These are phyloP conservation scores for Citrus inodora DNA, from an alignment of 345 rosid genomes.

Conservation along the genomic window DNA sequence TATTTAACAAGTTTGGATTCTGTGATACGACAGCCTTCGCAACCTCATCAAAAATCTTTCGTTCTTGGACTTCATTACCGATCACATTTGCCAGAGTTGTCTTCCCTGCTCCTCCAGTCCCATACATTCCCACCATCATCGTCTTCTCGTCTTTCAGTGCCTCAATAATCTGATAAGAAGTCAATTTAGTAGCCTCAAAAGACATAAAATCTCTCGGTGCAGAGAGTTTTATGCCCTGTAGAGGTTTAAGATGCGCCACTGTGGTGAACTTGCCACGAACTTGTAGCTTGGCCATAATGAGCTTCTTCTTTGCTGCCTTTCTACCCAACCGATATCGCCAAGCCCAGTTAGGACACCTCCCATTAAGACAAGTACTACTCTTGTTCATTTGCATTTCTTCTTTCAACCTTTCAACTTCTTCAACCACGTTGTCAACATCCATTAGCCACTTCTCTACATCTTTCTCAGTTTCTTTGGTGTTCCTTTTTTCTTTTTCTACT, in stretches of 20 bases:
- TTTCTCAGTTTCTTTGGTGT: background rate
- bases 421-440: background rate
- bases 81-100: slow-evolving; percentile 3
- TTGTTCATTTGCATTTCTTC: background rate
- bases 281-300: background rate
- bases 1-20: background rate
- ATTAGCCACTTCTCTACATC: background rate
- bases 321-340: background rate
- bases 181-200: background rate
- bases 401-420: background rate
- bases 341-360: background rate
- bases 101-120: slow-evolving; percentile 12
- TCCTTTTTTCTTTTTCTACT: background rate
- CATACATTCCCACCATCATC: slow-evolving; percentile 13
- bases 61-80: background rate
- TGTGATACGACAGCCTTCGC: background rate
- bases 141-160: background rate
- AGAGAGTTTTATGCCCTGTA: background rate
- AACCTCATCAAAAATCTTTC: slow-evolving; percentile 10
- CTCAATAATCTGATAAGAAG: background rate
- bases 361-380: background rate
- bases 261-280: background rate
- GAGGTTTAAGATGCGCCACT: background rate
- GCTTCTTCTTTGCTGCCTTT: background rate
- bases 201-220: background rate